Percentiles rank a stretch among this genome's conserved stretches.
phyloP scores from a whole-genome alignment of 2,329 filamentous ascomycete species.

The Pseudocercospora macadamiae region DNA sequence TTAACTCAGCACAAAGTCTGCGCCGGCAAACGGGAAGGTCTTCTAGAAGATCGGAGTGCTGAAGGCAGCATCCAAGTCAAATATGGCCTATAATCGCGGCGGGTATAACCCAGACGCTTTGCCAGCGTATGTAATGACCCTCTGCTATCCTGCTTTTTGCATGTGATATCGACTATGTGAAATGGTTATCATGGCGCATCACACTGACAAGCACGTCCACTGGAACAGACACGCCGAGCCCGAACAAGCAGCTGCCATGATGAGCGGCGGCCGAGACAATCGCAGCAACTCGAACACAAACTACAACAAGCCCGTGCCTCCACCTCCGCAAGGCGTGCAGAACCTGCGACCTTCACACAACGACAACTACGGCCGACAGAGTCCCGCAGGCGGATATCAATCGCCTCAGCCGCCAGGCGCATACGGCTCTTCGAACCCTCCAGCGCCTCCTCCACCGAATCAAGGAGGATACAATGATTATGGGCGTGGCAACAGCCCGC shows the following conservation, averaged over 20 bases:
- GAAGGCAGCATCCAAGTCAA: background rate
- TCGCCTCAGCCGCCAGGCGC: slow-evolving; percentile 41
- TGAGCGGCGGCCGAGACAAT: slow-evolving; percentile 32
- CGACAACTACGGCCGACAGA: slow-evolving; percentile 38
- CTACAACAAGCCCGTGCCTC: slow-evolving; percentile 48
- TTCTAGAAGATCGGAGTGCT: background rate
- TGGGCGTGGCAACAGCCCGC: slow-evolving; percentile 32
- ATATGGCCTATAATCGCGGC: slow-evolving; percentile 90
- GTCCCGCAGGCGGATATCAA: slow-evolving; percentile 30
- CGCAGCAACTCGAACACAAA: slow-evolving; percentile 41
- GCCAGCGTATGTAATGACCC: slow-evolving; percentile 69
- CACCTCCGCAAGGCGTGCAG: slow-evolving; percentile 39
- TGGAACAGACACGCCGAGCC: slow-evolving; percentile 70
- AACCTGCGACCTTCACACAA: slow-evolving; percentile 42
- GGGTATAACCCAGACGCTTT: slow-evolving; percentile 89
- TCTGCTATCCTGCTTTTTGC: slow-evolving; percentile 11
- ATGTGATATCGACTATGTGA: slow-evolving; percentile 7
- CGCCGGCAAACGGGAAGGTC: background rate
- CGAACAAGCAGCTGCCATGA: slow-evolving; percentile 56
- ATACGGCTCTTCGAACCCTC: slow-evolving; percentile 39
- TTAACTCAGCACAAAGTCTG: slow-evolving; percentile 5
- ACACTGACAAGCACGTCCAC: slow-evolving; percentile 20
- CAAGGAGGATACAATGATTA: slow-evolving; percentile 38
- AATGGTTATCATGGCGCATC: slow-evolving; percentile 6
- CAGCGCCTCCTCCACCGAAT: slow-evolving; percentile 24